Percentiles rank a stretch among this genome's conserved stretches.
Evolutionary conservation across 2,329 filamentous ascomycete genomes (phyloP).

Genomic region (Pezizomycotina sp.): DNA sequence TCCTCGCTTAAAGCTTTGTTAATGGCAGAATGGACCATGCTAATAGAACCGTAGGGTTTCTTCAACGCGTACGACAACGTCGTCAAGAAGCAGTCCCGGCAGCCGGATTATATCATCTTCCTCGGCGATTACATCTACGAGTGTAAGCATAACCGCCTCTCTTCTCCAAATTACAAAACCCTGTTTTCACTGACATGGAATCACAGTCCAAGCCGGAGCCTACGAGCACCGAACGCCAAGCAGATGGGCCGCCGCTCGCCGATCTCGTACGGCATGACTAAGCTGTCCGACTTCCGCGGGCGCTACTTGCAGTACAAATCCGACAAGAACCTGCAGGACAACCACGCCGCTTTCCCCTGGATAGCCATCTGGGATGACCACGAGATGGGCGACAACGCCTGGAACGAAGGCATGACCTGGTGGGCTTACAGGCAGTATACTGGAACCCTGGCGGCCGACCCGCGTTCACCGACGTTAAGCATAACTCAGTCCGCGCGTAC

Average conservation of each 20-base stretch:
- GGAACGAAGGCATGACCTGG: conserved; percentile 42
- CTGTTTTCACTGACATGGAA: too few relatives aligned
- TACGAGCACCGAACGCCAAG: too few relatives aligned
- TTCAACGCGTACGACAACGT: conserved; percentile 46
- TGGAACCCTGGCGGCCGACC: conserved; percentile 44
- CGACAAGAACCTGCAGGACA: conserved; percentile 42
- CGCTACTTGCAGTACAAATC: conserved; percentile 43
- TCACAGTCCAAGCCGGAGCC: too few relatives aligned
- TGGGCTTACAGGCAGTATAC: conserved; percentile 51
- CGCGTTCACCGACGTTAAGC: conserved; percentile 52
- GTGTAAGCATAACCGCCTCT: conserved; percentile 31
- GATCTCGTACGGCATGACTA: conserved; percentile 37
- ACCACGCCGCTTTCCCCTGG: conserved; percentile 43
- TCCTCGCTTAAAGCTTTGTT: conserved; percentile 6
- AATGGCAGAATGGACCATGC: background rate
- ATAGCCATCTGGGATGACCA: conserved; percentile 51
- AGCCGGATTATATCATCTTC: conserved; percentile 44
- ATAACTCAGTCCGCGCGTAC: conserved; percentile 55
- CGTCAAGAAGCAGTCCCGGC: conserved; percentile 41
- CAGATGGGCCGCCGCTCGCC: conserved; percentile 38
- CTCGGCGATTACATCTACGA: conserved; percentile 39
- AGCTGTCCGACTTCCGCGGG: conserved; percentile 41
- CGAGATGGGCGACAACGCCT: conserved; percentile 49
- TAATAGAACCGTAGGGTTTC: conserved; percentile 35
- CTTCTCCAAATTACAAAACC: too few relatives aligned